A percentile compares a stretch with the other conserved stretches of the same genome.
Conservation (phyloP, 73 alveolate genomes). For the Paramecium sonneborni region DNA sequence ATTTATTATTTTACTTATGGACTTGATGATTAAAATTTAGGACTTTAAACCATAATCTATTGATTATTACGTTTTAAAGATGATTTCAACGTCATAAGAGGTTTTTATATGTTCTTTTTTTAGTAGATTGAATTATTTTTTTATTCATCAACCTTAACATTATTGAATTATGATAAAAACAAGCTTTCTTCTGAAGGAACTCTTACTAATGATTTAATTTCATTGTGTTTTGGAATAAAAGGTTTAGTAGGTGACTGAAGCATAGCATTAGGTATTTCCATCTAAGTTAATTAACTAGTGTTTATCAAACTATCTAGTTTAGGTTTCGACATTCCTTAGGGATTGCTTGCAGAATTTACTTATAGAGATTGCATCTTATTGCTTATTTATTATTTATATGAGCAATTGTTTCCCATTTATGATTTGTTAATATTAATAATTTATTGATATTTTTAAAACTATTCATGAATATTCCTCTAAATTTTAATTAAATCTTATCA, state of each 20-base stretch:
- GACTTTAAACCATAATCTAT: not conserved
- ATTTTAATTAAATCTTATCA: no score
- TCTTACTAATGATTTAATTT: not conserved
- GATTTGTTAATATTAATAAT: not conserved
- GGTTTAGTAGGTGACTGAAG: not conserved
- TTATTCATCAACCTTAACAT: not conserved
- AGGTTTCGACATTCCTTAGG: not conserved
- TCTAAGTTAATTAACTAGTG: not conserved
- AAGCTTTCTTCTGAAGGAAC: constrained; percentile 20
- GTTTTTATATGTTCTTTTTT: not conserved
- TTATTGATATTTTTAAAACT: no score
- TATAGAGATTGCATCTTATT: not conserved
- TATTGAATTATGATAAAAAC: not conserved
- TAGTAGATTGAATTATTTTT: not conserved
- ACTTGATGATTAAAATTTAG: not conserved
- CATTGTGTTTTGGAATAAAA: not conserved
- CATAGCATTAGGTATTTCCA: constrained; percentile 27
- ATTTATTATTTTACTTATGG: not conserved
- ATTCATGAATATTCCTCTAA: no score
- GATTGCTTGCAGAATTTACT: not conserved
- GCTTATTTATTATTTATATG: not conserved
- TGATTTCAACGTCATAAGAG: not conserved
- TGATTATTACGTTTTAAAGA: not conserved
- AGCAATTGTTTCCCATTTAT: not conserved
- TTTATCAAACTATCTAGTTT: not conserved